These are phyloP conservation scores for Plectosphaerella cucumerina DNA, from an alignment of 2,329 filamentous ascomycete species.

Conservation along the genomic window DNA sequence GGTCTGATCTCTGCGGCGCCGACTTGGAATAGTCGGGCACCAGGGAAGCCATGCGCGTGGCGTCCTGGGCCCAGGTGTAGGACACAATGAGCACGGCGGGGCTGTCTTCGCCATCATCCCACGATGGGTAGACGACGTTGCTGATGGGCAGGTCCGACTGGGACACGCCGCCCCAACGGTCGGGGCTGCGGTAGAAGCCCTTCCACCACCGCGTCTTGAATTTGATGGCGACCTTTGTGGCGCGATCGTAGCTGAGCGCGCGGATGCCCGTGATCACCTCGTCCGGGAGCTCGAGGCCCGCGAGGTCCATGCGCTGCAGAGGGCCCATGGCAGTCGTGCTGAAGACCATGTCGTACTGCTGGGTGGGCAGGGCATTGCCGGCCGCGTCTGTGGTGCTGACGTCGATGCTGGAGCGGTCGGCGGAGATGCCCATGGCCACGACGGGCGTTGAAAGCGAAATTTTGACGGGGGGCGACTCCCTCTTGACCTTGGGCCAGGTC, in stretches of 20 bases:
- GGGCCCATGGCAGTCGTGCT: constrained; percentile 20
- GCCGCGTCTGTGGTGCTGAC: neutral
- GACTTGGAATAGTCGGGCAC: constrained; percentile 4
- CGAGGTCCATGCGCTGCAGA: constrained; percentile 22
- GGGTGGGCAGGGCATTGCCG: neutral
- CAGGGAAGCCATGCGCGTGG: constrained; percentile 19
- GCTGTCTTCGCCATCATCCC: constrained; percentile 17
- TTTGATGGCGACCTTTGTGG: constrained; percentile 28
- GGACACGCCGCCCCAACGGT: constrained; percentile 12
- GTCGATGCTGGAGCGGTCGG: neutral
- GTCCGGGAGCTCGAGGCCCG: neutral
- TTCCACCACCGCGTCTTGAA: constrained; percentile 29
- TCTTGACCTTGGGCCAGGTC: neutral
- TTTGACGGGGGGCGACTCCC: neutral
- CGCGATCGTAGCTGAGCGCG: constrained; percentile 20
- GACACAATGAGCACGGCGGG: constrained; percentile 25
- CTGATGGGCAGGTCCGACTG: constrained; percentile 16
- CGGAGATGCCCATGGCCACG: neutral
- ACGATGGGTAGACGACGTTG: constrained; percentile 27
- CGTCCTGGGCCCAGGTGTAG: constrained; percentile 28
- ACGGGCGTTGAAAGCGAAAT: neutral
- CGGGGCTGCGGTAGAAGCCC: neutral
- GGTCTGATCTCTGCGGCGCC: neutral
- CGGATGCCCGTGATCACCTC: constrained; percentile 17
- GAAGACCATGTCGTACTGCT: constrained; percentile 20